Conservation (phyloP, 176 grass and related monocot genomes). For the Microstegium vimineum region DNA sequence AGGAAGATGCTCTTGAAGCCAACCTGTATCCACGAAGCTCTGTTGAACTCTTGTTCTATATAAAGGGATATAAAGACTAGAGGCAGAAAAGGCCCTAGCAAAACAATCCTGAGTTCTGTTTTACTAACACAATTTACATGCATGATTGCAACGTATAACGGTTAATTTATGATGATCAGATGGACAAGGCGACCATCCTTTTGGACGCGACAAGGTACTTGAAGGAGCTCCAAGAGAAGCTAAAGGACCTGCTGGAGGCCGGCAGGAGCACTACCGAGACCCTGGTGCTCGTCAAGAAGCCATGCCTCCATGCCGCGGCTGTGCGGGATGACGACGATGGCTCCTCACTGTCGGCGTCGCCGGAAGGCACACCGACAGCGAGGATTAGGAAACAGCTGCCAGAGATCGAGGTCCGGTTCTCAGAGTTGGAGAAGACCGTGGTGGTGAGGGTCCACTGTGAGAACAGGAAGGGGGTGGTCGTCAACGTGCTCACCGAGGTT, state of each 20-base stretch:
- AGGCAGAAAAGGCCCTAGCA: no score
- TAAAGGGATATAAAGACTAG: no score
- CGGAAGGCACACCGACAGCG: background rate
- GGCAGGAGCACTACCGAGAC: slow-evolving; percentile 26
- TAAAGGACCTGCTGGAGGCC: slow-evolving; percentile 41
- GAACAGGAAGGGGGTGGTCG: slow-evolving; percentile 36
- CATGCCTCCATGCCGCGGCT: slow-evolving; percentile 5
- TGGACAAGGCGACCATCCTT: slow-evolving; percentile 76
- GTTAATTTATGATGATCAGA: slow-evolving; percentile 19
- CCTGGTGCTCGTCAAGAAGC: slow-evolving; percentile 37
- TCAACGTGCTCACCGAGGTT: slow-evolving; percentile 49
- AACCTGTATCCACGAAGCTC: no score
- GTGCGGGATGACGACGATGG: background rate
- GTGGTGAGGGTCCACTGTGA: slow-evolving; percentile 53
- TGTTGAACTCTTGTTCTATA: no score
- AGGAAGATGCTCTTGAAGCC: no score
- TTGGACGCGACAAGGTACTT: slow-evolving; percentile 45
- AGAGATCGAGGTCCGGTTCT: slow-evolving; percentile 50
- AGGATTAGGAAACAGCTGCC: slow-evolving; percentile 18
- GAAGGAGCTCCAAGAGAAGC: slow-evolving; percentile 60
- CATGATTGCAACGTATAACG: background rate
- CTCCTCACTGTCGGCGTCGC: background rate
- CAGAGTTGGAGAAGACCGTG: slow-evolving; percentile 37
- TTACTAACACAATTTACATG: background rate
- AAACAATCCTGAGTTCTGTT: no score